Base-by-base conservation (phyloP, 2,329 filamentous ascomycete species). In the Diaporthe citrichinensis region DNA sequence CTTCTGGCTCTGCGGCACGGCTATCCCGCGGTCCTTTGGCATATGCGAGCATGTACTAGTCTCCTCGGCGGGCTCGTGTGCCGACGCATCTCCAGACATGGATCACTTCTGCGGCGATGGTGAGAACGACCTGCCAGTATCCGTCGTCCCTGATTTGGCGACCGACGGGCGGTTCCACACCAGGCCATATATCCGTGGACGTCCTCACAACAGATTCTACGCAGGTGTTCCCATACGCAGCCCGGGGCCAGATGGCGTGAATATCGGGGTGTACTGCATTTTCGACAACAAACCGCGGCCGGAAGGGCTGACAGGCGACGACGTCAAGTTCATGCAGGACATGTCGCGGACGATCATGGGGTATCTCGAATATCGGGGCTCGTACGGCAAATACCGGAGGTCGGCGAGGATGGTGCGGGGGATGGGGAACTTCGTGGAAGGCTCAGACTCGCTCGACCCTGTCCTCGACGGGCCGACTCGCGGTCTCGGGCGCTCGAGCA, bases 211-310 rank as follows among this genome's bases (percentile, higher is more conserved):
- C 23, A 78, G 81, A 1, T 87, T 87, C 73, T 87, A 86, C 58
- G 85, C 85, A 0, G 85, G 81, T 0, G 84, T 86, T 0, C 86
- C 86, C 2, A 85, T 87, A 17, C 82, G 84, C 0, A 84, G 84
- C 0, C 81, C 78, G 0, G 74, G 74, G 1, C 68, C 76, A 0
- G 78, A 81, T 4, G 85, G 85, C 25, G 83, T 87, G 74, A 85
- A 86, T 68, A 87, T 87, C 5, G 86, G 86, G 4, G 83, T 84
- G 0, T 83, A 83, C 14, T 85, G 83, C 58, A 81, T 86, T 1
- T 82, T 84, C 78, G 79, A 79, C 7, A 79, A 81, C 4, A 53
- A 75, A 1, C 77, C 81, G 20, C 80, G 83, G 0, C 78, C 78
- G 17, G 36, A 76, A 0, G 77, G 78, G 14, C 69, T 85, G 41